Evolutionary conservation across 441 rosid genomes (phyloP), one percentile per base, ranked within the genome.

Genomic region (Croton setiger): DNA sequence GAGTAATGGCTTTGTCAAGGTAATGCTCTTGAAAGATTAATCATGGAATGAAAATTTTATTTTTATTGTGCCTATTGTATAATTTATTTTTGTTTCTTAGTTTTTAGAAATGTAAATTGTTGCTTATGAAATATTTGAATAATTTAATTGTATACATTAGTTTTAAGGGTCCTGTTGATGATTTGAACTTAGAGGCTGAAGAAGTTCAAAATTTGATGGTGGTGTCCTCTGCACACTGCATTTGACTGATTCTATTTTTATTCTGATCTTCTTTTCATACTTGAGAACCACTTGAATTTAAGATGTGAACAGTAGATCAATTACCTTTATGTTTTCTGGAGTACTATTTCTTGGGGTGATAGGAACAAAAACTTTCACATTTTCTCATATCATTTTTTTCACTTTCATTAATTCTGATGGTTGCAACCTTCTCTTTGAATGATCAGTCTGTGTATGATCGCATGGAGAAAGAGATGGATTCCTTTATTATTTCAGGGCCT

Each of bases 1-100:
- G 78, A 92, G 99, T 83, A 76, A 74, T 84, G 83, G 78, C 59
- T 95, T 90, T 80, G 76, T 95, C 71, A 92, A 88, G 97, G 99
- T 92, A 83, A 33, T 70, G 39, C 69, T 63, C 57, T 52, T 52
- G 41, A 37, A 20, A 39, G 18, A 17, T 44, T 52, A 10, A 35
- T 60, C 21, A 20, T 60, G 35, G 45, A 36, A 9, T 33, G 53
- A 53, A 67, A 35, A 13, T 33, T 65, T 59, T 23, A 33, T n/a
- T 37, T 23, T 18, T 39, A n/a, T 18, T 37, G 31, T 7, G 18
- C 36, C 18, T 44, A 47, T 59, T 33, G 1, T 35, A 21, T 17
- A 18, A 59, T 47, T 4, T 68, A 15, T 62, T 58, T 67, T 7
- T 53, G 15, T 66, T 23, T 20, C n/a, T n/a, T n/a, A n/a, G n/a